Evolutionary conservation across 2,329 filamentous ascomycete species (phyloP), one percentile per base, ranked within the genome.

Genomic region (Arthrocladium fulminans): DNA sequence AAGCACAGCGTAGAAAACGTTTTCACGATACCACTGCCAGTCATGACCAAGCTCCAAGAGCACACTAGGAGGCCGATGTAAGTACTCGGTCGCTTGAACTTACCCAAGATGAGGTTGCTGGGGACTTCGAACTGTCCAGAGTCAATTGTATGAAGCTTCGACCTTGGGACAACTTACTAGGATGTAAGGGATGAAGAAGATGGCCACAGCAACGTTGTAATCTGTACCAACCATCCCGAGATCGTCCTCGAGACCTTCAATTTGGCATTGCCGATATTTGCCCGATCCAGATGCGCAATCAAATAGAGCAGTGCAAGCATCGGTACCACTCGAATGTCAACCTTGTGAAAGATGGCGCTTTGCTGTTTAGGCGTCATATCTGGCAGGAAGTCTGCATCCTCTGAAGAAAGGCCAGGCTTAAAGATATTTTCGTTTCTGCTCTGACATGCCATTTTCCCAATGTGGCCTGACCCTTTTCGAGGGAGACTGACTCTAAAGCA

Each of bases 231-330:
- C 74, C 71, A 90, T 77, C 24, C 74, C 55, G 6, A 92, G 68
- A 49, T 84, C 80, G 7, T 72, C 60, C 47, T 73, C 63, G 2
- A 81, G 63, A 13, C 76, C 75, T 15, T 73, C 76, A 19, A 81
- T 69, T 77, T 77, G 2, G 77, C 87, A 66, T 74, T 92, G 39
- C 86, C 86, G 51, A 89, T 86, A 59, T 92, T 90, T 22, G 86
- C 88, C 51, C 56, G 48, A 25, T 55, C 54, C 24, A 59, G 19
- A 46, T 56, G 54, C 48, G 58, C 61, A 23, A 67, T 63, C 4
- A 73, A 64, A 51, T 73, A 73, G 6, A 73, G 63, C 5, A 73
- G 57, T 50, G 65, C 65, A 15, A 72, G 61, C 43, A 45, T 35
- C 17, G 43, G 43, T 19, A 45, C 32, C 17, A 45, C 9, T 19